Percentiles rank a stretch among this genome's conserved stretches.
Conservation (phyloP, 768 basidiomycete species). For the Coprinopsis sp. region DNA sequence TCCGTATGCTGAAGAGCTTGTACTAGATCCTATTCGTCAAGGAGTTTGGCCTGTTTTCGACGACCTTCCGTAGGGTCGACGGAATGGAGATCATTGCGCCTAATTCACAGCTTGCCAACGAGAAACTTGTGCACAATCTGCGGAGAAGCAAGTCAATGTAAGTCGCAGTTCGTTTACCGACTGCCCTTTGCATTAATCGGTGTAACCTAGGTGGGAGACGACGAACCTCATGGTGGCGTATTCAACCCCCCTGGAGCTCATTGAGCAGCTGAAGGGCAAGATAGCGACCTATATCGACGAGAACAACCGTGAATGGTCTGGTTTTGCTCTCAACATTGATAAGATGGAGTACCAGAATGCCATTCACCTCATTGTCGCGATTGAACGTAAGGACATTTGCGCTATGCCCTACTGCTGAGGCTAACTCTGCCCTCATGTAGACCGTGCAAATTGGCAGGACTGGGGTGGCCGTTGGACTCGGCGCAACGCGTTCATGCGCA, state of each 20-base stretch:
- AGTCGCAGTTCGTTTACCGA: conserved; percentile 18
- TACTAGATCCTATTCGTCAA: conserved; percentile 47
- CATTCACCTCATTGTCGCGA: conserved; percentile 57
- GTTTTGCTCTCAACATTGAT: conserved; percentile 62
- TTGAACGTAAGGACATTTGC: conserved; percentile 56
- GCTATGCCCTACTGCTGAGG: conserved; percentile 2
- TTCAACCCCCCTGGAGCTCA: conserved; percentile 62
- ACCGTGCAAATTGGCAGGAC: conserved; percentile 82
- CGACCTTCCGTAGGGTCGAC: conserved; percentile 74
- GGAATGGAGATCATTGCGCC: conserved; percentile 79
- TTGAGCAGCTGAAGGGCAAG: conserved; percentile 61
- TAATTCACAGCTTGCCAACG: conserved; percentile 62
- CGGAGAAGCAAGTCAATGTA: conserved; percentile 72
- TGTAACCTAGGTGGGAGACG: conserved; percentile 52
- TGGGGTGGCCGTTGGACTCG: conserved; percentile 80
- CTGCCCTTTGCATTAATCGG: background rate
- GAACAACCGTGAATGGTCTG: conserved; percentile 73
- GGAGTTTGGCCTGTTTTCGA: conserved; percentile 79
- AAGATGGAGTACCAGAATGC: conserved; percentile 78
- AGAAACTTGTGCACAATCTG: conserved; percentile 76
- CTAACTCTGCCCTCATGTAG: conserved; percentile 26
- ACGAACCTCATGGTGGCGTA: conserved; percentile 64
- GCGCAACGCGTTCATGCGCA: conserved; percentile 71
- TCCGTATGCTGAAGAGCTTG: background rate
- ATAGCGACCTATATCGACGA: conserved; percentile 54